Percentiles rank a stretch among this genome's conserved stretches.
Conservation (phyloP, 768 basidiomycete species). For the Mycena polygramma region DNA sequence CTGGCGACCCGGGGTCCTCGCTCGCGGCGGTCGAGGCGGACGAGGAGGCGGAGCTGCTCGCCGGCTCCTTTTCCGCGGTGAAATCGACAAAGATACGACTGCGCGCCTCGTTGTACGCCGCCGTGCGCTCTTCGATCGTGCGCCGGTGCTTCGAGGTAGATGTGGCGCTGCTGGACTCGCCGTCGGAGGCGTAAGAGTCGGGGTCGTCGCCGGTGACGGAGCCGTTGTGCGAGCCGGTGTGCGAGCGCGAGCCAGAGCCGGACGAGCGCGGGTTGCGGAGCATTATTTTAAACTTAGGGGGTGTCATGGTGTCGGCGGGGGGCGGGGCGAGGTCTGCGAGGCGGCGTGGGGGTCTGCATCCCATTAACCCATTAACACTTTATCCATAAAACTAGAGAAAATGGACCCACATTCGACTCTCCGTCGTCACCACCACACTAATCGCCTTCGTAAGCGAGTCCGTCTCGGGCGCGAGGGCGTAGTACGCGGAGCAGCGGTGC, state of each 20-base stretch:
- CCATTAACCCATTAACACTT: background rate
- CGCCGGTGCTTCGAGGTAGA: slow-evolving; percentile 66
- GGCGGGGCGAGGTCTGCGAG: slow-evolving; percentile 84
- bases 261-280: too few species aligned
- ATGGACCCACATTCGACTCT: slow-evolving; percentile 91
- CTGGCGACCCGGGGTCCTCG: slow-evolving; percentile 79
- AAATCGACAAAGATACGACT: slow-evolving; percentile 90
- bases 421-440: slow-evolving; percentile 64
- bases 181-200: slow-evolving; percentile 84
- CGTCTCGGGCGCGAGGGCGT: slow-evolving; percentile 78
- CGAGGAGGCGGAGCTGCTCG: slow-evolving; percentile 82
- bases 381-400: too few species aligned
- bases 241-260: too few species aligned
- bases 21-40: slow-evolving; percentile 65
- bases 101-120: slow-evolving; percentile 90
- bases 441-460: slow-evolving; percentile 77
- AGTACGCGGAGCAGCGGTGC: slow-evolving; percentile 87
- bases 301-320: slow-evolving; percentile 64
- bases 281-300: slow-evolving; percentile 91
- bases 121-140: slow-evolving; percentile 89
- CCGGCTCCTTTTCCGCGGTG: slow-evolving; percentile 77
- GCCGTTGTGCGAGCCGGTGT: slow-evolving; percentile 71
- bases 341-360: slow-evolving; percentile 69
- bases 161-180: too few species aligned
- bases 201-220: slow-evolving; percentile 83